Evolutionary conservation across 2,329 filamentous ascomycete genomes (phyloP), one percentile per base, ranked within the genome.

Genomic region (Colletotrichum sidae): DNA sequence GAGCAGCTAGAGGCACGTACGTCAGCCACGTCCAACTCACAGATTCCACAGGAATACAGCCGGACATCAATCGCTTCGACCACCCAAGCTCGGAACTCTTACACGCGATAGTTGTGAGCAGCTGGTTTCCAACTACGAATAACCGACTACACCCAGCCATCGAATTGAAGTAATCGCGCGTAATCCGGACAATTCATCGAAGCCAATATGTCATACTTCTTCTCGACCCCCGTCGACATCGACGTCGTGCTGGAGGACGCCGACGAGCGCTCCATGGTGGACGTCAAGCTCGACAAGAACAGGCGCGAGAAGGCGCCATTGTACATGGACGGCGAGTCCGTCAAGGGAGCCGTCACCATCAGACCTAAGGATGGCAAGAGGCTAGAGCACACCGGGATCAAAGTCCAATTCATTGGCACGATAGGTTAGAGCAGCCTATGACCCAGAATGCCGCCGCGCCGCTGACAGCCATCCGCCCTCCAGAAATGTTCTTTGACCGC

Each of bases 401-500:
- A 99, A 82, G 95, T 99, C 73, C 96, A 99, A 78, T 99, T 99
- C 83, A 97, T 99, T 74, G 96, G 96, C 77, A 96, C 94, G 69
- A 99, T 99, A 84, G 93, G 93, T 96, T 83, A 58, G 63, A 25
- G 25, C 3, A 5, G 25, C 25, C 25, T 5, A 25, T 25, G 25
- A 25, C 4, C 25, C 25, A 25, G 25, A 25, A 25, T 25, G 25
- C 25, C 25, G 25, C 25, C 4, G 25, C 25, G 25, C 25, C 25
- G 25, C 25, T 25, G 25, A 25, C 25, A 25, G 25, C 25, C 25
- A 25, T 25, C 25, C 1, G 49, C 44, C n/a, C 39, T 4, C 15
- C 13, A 97, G 96, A 99, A 79, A 99, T 99, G 96, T 99, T 98
- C 87, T 99, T 97, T 80, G 96, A 99, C 79, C 93, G 96, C 75